These are phyloP conservation scores for Sanghuangporus baumii DNA, from an alignment of 1,284 basidiomycete species.

Conservation along the genomic window DNA sequence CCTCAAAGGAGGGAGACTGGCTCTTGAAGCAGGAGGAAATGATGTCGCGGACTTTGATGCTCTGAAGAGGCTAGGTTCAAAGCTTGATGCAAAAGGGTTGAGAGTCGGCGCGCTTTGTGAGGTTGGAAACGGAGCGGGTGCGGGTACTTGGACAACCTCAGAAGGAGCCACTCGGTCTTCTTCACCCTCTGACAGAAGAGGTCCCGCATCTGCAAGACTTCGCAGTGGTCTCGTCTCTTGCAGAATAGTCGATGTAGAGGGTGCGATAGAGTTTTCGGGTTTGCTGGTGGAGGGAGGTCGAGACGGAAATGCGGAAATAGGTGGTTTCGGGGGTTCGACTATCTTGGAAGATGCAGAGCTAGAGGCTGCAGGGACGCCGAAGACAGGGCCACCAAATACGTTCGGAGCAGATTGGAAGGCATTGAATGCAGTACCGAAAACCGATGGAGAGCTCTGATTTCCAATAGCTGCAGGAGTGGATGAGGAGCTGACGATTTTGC, in stretches of 20 bases:
- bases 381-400: slow-evolving; percentile 27
- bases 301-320: neutral
- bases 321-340: neutral
- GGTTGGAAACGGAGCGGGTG: slow-evolving; percentile 25
- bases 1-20: slow-evolving; percentile 9
- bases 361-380: slow-evolving; percentile 14
- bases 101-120: slow-evolving; percentile 13
- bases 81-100: slow-evolving; percentile 24
- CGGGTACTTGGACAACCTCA: slow-evolving; percentile 14
- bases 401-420: slow-evolving; percentile 18
- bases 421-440: slow-evolving; percentile 2
- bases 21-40: neutral
- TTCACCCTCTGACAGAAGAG: slow-evolving; percentile 5
- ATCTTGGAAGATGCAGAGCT: neutral
- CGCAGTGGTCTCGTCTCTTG: neutral
- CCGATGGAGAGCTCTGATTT: slow-evolving; percentile 1
- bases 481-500: slow-evolving; percentile 18
- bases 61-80: slow-evolving; percentile 7
- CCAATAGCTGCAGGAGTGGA: slow-evolving; percentile 11
- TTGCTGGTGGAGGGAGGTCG: neutral
- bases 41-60: slow-evolving; percentile 2
- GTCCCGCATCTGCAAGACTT: slow-evolving; percentile 7
- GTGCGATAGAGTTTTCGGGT: neutral
- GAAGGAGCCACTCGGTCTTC: slow-evolving; percentile 10
- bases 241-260: neutral